phyloP scores from a whole-genome alignment of 2,329 filamentous ascomycete genomes.

The Clonostachys byssicola region DNA sequence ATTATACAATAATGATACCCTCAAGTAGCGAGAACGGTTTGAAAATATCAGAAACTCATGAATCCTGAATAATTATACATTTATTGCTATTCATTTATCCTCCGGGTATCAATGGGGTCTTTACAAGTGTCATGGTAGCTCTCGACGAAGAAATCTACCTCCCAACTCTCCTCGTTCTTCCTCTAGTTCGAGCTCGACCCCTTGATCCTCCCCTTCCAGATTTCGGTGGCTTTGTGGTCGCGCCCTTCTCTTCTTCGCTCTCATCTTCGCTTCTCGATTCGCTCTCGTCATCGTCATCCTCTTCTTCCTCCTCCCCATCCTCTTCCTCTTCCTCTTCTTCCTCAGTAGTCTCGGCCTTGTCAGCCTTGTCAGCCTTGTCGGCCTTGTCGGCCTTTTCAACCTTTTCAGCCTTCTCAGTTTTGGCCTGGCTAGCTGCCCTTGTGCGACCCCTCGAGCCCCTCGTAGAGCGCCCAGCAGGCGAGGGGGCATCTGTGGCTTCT shows the following conservation, averaged over 20 bases:
- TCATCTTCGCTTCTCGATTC: constrained; percentile 5
- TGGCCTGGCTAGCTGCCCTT: constrained; percentile 35
- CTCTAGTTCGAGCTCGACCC: constrained; percentile 6
- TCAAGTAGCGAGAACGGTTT: not conserved
- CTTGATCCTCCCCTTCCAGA: constrained; percentile 13
- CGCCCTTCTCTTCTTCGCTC: constrained; percentile 14
- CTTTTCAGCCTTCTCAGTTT: constrained; percentile 17
- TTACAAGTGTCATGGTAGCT: not conserved
- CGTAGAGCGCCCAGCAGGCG: constrained; percentile 25
- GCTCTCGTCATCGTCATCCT: constrained; percentile 26
- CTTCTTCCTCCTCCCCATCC: constrained; percentile 28
- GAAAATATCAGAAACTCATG: not conserved
- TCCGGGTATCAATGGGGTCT: not conserved
- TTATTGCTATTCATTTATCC: not conserved
- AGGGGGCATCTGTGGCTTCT: constrained; percentile 33
- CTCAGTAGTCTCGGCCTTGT: constrained; percentile 22
- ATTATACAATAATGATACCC: not conserved
- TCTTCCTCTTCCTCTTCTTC: constrained; percentile 19
- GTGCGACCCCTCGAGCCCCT: constrained; percentile 38
- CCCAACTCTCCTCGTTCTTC: not conserved
- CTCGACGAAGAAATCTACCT: no score
- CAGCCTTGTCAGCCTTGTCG: constrained; percentile 13
- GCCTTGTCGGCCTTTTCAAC: no score
- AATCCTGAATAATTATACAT: not conserved
- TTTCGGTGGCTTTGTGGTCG: not conserved